Evolutionary conservation across 2,329 filamentous ascomycete genomes (phyloP), one percentile per base, ranked within the genome.

Genomic region (Tolypocladium nubicola): DNA sequence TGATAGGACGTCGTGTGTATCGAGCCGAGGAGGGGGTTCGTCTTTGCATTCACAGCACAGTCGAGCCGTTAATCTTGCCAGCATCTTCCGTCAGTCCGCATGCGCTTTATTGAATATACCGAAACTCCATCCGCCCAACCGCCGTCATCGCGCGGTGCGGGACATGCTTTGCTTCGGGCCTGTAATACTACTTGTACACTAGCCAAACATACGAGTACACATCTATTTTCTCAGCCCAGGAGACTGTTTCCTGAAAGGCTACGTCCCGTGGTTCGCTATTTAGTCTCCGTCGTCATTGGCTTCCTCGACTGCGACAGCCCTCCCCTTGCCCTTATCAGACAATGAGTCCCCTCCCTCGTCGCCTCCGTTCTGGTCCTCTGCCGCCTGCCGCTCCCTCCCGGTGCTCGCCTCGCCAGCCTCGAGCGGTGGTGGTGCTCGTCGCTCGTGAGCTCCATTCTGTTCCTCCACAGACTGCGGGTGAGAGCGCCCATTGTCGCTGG

Each of bases 231-330:
- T 49, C 5, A 0, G 26, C 8, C 30, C 2, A 6, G 19, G n/a
- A 3, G 30, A 11, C 10, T 11, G 47, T 35, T 13, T 35, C 47
- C 47, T n/a, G 7, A 13, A 16, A 10, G 4, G 8, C 26, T 33
- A n/a, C 8, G 4, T 35, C 19, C 47, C 26, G 10, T 21, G 47
- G 16, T 35, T 55, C 23, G 14, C 14, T 23, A 19, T 37, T 38
- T 37, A 49, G 7, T 53, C 52, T 35, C 71, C 71, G 1, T 75
- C 72, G 56, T 76, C 74, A 2, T 64, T 65, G 11, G 65, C 72
- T 56, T 79, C 77, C 61, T 79, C 76, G 7, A 81, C 71, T 4
- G 77, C 78, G 13, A 70, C 77, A 5, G 74, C 75, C 58, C 67
- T 77, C 1, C 68, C 75, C 61, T 77, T 80, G 9, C 73, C 73